These are phyloP conservation scores for Moricandia arvensis DNA, from an alignment of 345 rosid genomes.

Conservation along the genomic window DNA sequence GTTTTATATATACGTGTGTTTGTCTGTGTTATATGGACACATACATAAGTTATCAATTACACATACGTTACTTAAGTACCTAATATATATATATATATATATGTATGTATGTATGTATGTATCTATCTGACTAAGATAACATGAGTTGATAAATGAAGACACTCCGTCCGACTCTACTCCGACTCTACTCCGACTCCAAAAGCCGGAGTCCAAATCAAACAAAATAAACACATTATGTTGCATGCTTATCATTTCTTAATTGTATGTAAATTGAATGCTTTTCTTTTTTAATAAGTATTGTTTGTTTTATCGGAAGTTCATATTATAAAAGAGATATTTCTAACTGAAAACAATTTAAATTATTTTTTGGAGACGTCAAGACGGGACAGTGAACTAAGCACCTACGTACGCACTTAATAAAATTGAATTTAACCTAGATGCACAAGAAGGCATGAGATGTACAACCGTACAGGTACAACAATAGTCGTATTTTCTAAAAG, in stretches of 20 bases:
- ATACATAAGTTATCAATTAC: not conserved
- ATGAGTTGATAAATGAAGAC: not conserved
- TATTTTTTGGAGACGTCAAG: not conserved
- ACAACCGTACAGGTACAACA: not conserved
- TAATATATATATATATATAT: too few species aligned
- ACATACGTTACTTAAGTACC: not conserved
- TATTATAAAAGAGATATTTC: not conserved
- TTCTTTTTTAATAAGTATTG: not conserved
- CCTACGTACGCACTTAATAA: constrained; percentile 5
- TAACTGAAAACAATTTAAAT: not conserved
- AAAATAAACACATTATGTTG: not conserved
- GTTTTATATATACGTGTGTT: not conserved
- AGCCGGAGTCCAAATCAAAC: not conserved
- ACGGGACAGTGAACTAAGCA: constrained; percentile 21
- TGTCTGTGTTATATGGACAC: not conserved
- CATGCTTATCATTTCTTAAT: not conserved
- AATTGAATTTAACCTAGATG: not conserved
- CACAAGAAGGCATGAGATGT: not conserved
- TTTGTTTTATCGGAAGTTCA: not conserved
- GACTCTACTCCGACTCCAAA: not conserved
- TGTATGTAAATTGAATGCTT: not conserved
- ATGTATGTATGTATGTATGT: too few species aligned
- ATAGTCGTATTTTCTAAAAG: too few species aligned
- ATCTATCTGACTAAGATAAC: not conserved
- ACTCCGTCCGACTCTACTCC: not conserved